Conservation (phyloP, 2,329 filamentous ascomycete species). For the Talaromyces sp. region DNA sequence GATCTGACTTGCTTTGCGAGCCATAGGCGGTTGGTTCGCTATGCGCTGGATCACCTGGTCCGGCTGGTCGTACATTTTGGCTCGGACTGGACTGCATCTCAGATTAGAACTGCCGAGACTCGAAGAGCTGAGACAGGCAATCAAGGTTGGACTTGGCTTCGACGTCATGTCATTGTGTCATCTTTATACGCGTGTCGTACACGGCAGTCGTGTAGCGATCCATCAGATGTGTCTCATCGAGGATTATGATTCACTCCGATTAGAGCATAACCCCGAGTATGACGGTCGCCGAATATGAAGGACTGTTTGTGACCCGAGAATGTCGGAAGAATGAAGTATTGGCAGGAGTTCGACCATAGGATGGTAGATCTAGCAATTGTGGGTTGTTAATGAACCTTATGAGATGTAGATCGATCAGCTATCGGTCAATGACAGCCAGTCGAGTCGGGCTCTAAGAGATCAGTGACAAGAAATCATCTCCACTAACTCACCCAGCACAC, state of each 20-base stretch:
- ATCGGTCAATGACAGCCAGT: neutral
- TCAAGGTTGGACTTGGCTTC: neutral
- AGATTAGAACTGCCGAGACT: neutral
- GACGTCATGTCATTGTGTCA: neutral
- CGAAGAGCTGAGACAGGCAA: neutral
- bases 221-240: neutral
- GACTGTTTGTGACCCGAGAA: neutral
- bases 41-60: neutral
- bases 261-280: neutral
- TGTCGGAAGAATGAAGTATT: neutral
- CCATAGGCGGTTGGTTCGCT: neutral
- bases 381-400: neutral
- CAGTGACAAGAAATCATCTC: neutral
- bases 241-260: neutral
- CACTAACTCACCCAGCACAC: neutral
- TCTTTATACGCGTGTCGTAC: neutral
- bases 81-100: neutral
- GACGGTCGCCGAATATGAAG: neutral
- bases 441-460: neutral
- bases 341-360: neutral
- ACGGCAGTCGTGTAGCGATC: neutral
- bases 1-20: neutral
- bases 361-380: neutral
- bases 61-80: neutral
- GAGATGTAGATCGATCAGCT: neutral